Base-by-base conservation (phyloP, 2,329 filamentous ascomycete species). In the Penicillium glabrum region DNA sequence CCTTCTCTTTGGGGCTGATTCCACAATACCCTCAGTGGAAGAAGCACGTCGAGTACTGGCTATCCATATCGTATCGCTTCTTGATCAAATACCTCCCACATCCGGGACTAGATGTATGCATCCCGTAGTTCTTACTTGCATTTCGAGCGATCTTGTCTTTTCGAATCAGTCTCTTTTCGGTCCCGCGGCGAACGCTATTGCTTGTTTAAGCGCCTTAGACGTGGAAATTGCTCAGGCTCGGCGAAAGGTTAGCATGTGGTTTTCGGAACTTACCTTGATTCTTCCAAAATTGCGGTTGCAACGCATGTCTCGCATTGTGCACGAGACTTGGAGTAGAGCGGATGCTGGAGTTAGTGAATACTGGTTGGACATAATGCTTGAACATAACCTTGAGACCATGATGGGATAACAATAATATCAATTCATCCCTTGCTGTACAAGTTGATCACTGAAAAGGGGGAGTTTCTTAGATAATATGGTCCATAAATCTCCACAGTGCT, bases 111-210 rank as follows among this genome's bases (percentile, higher is more conserved):
- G 63, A 43, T 63, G 61, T 13, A 61, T 66, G 60, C 60, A 61
- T 21, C 63, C 62, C 6, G 47, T 66, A 23, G 47, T 66, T 46
- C 45, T 66, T 9, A 56, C 60, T 31, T 63, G 62, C 54, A 58
- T 66, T 43, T 63, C 63, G 27, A 66, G 63, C 48, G 63, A 66
- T 51, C 63, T 66, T 55, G 54, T 64, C 1, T 66, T 64, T 54
- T 59, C 63, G 3, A 58, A 55, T 26, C 57, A 61, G 21, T 64
- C 62, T 35, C 37, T 63, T 0, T 46, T 66, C 10, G 60, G 63
- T 6, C 58, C 62, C 5, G 49, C 57, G 2, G 56, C 53, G 44
- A 60, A 64, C 46, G 55, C 57, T 3, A 60, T 66, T 24, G 56
- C 62, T 43, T 58, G 53, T 51, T 53, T 66, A 33, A 63, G 54